Percentiles rank a stretch among this genome's conserved stretches.
Conservation (phyloP, 306 rosid species). For the Malus domestica region DNA sequence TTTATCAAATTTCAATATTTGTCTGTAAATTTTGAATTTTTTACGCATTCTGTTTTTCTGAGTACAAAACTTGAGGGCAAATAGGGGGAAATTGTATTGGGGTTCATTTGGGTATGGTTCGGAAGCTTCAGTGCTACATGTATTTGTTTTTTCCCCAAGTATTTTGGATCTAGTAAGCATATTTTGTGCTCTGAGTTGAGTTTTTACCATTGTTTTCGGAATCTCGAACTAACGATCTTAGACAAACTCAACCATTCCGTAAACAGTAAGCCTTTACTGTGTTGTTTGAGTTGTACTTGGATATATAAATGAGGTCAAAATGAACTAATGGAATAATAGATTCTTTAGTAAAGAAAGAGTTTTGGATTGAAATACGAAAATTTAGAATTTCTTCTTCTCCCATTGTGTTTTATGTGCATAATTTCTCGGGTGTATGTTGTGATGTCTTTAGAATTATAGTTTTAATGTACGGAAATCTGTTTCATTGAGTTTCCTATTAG, state of each 20-base stretch:
- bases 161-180: neutral
- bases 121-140: too few species aligned
- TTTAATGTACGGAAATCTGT: neutral
- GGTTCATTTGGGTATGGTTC: neutral
- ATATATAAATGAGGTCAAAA: neutral
- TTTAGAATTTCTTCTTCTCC: constrained; percentile 20
- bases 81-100: neutral
- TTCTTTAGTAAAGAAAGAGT: neutral
- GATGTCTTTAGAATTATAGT: neutral
- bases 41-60: neutral
- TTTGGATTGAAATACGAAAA: constrained; percentile 71
- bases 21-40: neutral
- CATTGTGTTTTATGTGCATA: neutral
- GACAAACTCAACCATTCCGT: neutral
- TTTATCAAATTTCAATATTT: neutral
- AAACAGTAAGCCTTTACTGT: neutral
- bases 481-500: neutral
- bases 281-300: neutral
- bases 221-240: neutral
- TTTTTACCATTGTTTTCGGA: neutral
- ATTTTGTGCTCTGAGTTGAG: neutral
- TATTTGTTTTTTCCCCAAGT: neutral
- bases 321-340: neutral
- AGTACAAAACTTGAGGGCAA: neutral
- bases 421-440: neutral